These are phyloP conservation scores for Neltuma alba DNA, from an alignment of 306 rosid genomes.

Conservation along the genomic window DNA sequence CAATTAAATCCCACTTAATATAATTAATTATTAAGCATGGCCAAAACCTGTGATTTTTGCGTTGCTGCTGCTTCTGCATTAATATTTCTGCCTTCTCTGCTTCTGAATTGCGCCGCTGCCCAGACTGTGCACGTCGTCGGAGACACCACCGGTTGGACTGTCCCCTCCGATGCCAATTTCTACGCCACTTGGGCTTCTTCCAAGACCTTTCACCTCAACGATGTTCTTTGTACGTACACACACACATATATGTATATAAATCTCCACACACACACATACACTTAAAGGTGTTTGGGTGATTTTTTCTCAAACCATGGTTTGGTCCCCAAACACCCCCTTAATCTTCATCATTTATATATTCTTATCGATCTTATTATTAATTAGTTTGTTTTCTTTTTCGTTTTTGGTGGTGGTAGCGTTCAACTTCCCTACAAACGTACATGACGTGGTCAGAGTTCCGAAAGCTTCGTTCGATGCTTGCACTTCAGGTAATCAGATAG, in stretches of 20 bases:
- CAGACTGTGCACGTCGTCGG: conserved; percentile 47
- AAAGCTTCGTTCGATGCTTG: conserved; percentile 29
- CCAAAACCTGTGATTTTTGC: not conserved
- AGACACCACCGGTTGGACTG: conserved; percentile 37
- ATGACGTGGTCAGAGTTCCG: conserved; percentile 22
- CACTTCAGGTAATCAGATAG: not conserved
- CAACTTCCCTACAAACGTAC: not conserved
- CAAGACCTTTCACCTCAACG: conserved; percentile 39
- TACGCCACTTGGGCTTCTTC: conserved; percentile 45
- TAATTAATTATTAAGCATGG: not conserved
- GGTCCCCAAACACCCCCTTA: too few species aligned
- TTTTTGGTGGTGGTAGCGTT: conserved; percentile 11
- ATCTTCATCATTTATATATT: too few species aligned
- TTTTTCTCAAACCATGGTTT: too few species aligned
- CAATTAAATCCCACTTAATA: not conserved
- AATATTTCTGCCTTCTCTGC: conserved; percentile 9
- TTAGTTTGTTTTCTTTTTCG: not conserved
- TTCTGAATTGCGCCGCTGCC: conserved; percentile 27
- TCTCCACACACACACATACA: too few species aligned
- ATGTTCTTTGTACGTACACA: conserved; percentile 25
- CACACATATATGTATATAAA: not conserved
- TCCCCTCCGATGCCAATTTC: conserved; percentile 14
- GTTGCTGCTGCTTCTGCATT: not conserved
- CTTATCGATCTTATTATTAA: too few species aligned
- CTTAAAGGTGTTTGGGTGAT: too few species aligned